phyloP scores from a whole-genome alignment of 169 alveolate species.

The Eimeria tenella region DNA sequence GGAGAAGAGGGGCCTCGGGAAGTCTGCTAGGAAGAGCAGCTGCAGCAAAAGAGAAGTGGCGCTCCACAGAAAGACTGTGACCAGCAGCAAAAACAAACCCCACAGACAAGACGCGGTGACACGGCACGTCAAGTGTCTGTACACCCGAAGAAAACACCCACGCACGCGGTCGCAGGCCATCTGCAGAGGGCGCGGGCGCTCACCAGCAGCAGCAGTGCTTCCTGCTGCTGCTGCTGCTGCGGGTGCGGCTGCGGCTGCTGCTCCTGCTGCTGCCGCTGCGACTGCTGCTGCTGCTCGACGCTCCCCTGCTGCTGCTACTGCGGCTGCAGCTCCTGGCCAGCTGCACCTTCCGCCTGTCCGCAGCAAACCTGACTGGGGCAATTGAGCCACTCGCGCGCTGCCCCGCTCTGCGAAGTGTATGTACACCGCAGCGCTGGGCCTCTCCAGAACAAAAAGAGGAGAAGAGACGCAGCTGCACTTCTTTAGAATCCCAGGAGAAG shows the following conservation, averaged over 20 bases:
- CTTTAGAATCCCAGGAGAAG: too few relatives aligned
- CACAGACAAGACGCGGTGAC: neutral
- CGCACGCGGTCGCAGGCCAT: neutral
- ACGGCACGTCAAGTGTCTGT: neutral
- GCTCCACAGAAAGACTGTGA: conserved; percentile 2
- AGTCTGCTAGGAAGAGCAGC: neutral
- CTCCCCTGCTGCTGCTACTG: too few relatives aligned
- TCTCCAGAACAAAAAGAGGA: too few relatives aligned
- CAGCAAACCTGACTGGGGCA: too few relatives aligned
- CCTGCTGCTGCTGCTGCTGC: neutral
- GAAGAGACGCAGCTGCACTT: too few relatives aligned
- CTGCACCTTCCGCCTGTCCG: too few relatives aligned
- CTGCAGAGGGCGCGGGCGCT: too few relatives aligned
- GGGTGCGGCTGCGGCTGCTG: conserved; percentile 13
- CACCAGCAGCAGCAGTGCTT: neutral
- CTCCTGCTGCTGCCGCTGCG: neutral
- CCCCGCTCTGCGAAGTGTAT: too few relatives aligned
- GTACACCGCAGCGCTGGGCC: too few relatives aligned
- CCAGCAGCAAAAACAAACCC: conserved; percentile 36
- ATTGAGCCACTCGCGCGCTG: too few relatives aligned
- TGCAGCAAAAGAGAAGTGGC: neutral
- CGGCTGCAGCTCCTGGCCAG: too few relatives aligned
- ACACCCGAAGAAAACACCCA: neutral
- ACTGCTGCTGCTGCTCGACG: too few relatives aligned
- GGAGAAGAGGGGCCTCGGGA: conserved; percentile 19